Percentiles rank a stretch among this genome's conserved stretches.
Evolutionary conservation across 805 yeast genomes (phyloP).

Genomic region (Myxozyma udenii): DNA sequence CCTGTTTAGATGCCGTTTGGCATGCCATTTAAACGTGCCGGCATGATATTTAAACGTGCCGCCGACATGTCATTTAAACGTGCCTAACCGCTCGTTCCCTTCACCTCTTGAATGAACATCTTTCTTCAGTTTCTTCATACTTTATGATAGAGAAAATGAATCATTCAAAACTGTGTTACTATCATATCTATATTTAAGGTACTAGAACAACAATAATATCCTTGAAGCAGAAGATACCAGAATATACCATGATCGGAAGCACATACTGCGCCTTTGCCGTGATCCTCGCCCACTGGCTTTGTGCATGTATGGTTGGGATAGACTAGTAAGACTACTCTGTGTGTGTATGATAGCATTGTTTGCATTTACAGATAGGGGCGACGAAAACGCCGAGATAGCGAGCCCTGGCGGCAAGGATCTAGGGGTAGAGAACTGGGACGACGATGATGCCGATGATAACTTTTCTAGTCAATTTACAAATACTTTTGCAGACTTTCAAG

Average conservation of each 20-base stretch:
- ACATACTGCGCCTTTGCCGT: slow-evolving; percentile 56
- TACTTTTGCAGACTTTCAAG: too few relatives aligned
- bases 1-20: too few relatives aligned
- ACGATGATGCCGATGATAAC: slow-evolving; percentile 81
- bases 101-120: too few relatives aligned
- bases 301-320: slow-evolving; percentile 32
- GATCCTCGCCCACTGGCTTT: slow-evolving; percentile 36
- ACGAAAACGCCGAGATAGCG: slow-evolving; percentile 51
- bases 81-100: too few relatives aligned
- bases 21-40: too few relatives aligned
- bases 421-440: slow-evolving; percentile 99
- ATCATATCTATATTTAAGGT: too few relatives aligned
- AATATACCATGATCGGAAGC: slow-evolving; percentile 61
- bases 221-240: slow-evolving; percentile 59
- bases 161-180: too few relatives aligned
- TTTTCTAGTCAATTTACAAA: slow-evolving; percentile 63
- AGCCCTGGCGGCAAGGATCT: slow-evolving; percentile 48
- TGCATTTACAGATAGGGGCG: slow-evolving; percentile 57
- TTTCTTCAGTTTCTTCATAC: too few relatives aligned
- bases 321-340: slow-evolving; percentile 12
- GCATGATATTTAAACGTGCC: too few relatives aligned
- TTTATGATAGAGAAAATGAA: too few relatives aligned
- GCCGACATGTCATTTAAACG: too few relatives aligned
- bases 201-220: slow-evolving; percentile 63
- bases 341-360: too few relatives aligned